These are phyloP conservation scores for Pseudogymnoascus sp. DNA, from an alignment of 2,329 filamentous ascomycete genomes.

Conservation along the genomic window DNA sequence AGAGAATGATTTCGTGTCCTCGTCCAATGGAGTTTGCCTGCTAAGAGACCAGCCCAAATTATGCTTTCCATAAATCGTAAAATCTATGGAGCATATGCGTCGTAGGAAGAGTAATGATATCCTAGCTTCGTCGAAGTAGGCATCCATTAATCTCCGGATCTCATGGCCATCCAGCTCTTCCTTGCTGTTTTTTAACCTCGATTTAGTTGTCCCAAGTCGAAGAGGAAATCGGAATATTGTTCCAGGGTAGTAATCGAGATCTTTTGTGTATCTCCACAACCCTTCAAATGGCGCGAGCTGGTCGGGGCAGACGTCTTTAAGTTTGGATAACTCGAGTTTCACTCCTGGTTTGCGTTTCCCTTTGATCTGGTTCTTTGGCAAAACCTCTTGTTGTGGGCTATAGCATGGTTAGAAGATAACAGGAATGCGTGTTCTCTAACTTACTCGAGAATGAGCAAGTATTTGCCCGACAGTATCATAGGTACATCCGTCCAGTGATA, in stretches of 20 bases:
- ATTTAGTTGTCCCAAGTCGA: conserved; percentile 4
- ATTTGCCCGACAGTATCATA: conserved; percentile 27
- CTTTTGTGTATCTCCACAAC: conserved; percentile 18
- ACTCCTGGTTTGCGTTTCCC: conserved; percentile 19
- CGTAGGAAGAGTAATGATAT: conserved; percentile 22
- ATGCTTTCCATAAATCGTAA: conserved; percentile 12
- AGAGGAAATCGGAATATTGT: conserved; percentile 25
- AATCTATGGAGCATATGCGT: conserved; percentile 17
- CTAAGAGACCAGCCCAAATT: conserved; percentile 17
- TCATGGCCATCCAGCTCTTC: conserved; percentile 2
- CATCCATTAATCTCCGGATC: not conserved
- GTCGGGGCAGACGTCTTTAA: conserved; percentile 16
- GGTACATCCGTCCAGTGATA: conserved; percentile 31
- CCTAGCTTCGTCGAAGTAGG: conserved; percentile 21
- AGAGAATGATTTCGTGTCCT: not conserved
- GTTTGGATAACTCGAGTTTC: conserved; percentile 17
- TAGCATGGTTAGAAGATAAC: not conserved
- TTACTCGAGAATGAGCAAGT: conserved; percentile 29
- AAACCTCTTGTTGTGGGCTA: conserved; percentile 21
- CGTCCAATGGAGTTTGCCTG: not conserved
- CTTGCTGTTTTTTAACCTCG: conserved; percentile 11
- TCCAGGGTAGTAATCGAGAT: conserved; percentile 17
- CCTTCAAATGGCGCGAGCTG: conserved; percentile 19
- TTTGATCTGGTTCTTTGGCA: conserved; percentile 16
- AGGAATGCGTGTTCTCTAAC: conserved; percentile 5